Evolutionary conservation across 73 alveolate genomes (phyloP).

Genomic region (Tetrahymena malaccensis): DNA sequence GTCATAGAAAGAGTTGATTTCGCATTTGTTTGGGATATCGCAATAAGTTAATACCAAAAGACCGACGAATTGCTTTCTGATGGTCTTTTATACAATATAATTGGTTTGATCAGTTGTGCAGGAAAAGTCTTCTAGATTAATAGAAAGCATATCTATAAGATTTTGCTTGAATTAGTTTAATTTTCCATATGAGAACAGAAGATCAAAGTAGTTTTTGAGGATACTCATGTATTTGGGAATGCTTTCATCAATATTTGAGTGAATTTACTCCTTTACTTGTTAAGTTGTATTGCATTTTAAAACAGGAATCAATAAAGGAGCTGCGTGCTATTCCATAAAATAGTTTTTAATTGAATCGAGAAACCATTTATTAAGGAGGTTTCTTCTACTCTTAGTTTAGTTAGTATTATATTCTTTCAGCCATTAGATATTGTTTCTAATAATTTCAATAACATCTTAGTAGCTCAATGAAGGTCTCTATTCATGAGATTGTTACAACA

Average conservation of each 20-base stretch:
- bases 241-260: not conserved
- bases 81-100: not conserved
- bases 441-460: not conserved
- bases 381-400: not conserved
- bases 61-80: not conserved
- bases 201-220: not conserved
- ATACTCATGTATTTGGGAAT: not conserved
- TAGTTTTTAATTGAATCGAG: not conserved
- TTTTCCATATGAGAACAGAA: not conserved
- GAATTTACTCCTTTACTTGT: not conserved
- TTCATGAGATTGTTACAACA: not conserved
- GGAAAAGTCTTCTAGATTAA: not conserved
- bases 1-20: not conserved
- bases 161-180: not conserved
- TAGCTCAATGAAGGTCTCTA: not conserved
- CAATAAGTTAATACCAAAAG: not conserved
- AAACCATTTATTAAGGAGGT: not conserved
- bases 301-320: not conserved
- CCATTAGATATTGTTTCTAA: not conserved
- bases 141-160: not conserved
- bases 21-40: not conserved
- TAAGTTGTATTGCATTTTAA: not conserved
- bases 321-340: not conserved
- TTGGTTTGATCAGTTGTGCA: not conserved
- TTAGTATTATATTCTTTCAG: not conserved